Evolutionary conservation across 371 early-diverging fungal species (phyloP).

Genomic region (Apophysomyces sp.): DNA sequence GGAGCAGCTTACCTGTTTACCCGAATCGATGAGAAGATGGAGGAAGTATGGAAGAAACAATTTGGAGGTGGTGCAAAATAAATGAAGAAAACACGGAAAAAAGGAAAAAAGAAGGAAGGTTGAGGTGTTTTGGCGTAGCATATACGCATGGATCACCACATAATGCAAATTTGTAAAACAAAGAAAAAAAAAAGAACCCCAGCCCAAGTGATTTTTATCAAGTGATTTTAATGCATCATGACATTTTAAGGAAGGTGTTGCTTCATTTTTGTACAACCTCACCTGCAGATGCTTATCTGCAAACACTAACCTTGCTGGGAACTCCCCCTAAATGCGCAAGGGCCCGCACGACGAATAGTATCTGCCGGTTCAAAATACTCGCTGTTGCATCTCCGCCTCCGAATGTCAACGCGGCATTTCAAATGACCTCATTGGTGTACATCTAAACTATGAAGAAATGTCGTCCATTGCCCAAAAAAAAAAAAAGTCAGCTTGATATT

Average conservation of each 20-base stretch:
- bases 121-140: no score
- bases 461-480: no score
- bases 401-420: neutral
- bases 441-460: no score
- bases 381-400: neutral
- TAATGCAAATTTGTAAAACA: no score
- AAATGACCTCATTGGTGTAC: no score
- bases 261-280: neutral
- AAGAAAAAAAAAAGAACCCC: neutral
- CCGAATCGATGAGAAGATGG: conserved; percentile 82
- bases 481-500: no score
- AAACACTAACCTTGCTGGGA: neutral
- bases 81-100: neutral
- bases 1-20: conserved; percentile 91
- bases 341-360: conserved; percentile 1
- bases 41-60: conserved; percentile 63
- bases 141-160: no score
- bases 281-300: neutral
- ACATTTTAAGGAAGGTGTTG: neutral
- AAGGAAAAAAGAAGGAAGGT: neutral
- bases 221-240: neutral
- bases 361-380: no score
- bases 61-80: conserved; percentile 64
- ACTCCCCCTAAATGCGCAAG: neutral
- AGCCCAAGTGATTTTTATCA: neutral